Conservation (phyloP, 2,329 filamentous ascomycete species). For the Exophiala phaeomuriformis region DNA sequence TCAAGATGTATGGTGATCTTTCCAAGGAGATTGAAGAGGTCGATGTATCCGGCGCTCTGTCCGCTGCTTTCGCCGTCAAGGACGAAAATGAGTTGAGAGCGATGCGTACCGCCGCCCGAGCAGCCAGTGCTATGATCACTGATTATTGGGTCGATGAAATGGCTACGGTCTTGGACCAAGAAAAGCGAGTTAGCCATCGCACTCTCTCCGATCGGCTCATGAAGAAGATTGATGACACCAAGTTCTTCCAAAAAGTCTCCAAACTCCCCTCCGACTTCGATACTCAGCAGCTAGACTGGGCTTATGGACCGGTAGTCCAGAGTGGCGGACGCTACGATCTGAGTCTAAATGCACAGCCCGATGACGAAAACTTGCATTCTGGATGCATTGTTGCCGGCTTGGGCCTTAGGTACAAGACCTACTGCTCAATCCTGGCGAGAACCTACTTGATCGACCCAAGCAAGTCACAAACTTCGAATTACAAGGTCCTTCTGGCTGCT, state of each 20-base stretch:
- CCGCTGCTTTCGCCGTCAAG: slow-evolving; percentile 82
- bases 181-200: slow-evolving; percentile 93
- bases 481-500: slow-evolving; percentile 76
- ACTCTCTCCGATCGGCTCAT: slow-evolving; percentile 79
- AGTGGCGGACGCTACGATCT: slow-evolving; percentile 94
- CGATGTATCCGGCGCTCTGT: slow-evolving; percentile 76
- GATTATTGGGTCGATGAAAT: slow-evolving; percentile 98
- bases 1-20: slow-evolving; percentile 67
- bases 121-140: slow-evolving; percentile 88
- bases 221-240: slow-evolving; percentile 82
- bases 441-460: slow-evolving; percentile 97
- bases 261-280: slow-evolving; percentile 87
- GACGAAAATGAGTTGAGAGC: slow-evolving; percentile 90
- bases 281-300: slow-evolving; percentile 84
- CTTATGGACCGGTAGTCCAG: slow-evolving; percentile 81
- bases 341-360: slow-evolving; percentile 68
- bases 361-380: slow-evolving; percentile 66
- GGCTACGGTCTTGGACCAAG: slow-evolving; percentile 89
- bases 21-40: slow-evolving; percentile 83
- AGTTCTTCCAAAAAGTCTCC: slow-evolving; percentile 79
- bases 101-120: slow-evolving; percentile 89
- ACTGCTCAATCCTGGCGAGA: slow-evolving; percentile 83
- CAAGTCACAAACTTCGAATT: slow-evolving; percentile 89
- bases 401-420: slow-evolving; percentile 90
- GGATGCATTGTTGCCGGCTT: slow-evolving; percentile 91